These are phyloP conservation scores for Letharia columbiana DNA, from an alignment of 495 filamentous ascomycete species.

Conservation along the genomic window DNA sequence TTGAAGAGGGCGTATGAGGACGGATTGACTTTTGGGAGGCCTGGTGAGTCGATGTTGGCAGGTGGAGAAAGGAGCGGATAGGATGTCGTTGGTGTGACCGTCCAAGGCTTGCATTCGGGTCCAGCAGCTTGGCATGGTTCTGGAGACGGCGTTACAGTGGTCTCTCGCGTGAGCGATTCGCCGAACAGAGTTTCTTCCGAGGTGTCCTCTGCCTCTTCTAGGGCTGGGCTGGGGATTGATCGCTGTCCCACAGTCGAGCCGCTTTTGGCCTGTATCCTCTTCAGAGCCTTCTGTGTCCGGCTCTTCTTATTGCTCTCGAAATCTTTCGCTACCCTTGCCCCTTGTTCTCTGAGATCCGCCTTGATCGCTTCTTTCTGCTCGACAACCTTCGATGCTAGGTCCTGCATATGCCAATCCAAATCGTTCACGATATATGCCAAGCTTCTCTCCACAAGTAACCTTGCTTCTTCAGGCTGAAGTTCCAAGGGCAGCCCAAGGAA, in stretches of 20 bases:
- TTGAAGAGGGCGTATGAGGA: conserved; percentile 54
- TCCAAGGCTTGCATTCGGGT: conserved; percentile 29
- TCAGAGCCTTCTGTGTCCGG: conserved; percentile 35
- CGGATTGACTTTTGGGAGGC: conserved; percentile 25
- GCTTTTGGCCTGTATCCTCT: conserved; percentile 31
- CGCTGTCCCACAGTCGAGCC: background rate
- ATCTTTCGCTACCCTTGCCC: conserved; percentile 36
- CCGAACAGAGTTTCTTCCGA: conserved; percentile 40
- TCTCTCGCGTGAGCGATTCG: conserved; percentile 18
- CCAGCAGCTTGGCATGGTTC: conserved; percentile 11
- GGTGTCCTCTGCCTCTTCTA: conserved; percentile 24
- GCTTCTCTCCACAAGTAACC: conserved; percentile 70
- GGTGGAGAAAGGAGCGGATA: conserved; percentile 39
- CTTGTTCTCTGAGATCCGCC: conserved; percentile 31
- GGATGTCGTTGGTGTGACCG: conserved; percentile 54
- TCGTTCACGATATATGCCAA: conserved; percentile 76
- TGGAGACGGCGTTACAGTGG: conserved; percentile 22
- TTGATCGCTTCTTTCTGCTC: conserved; percentile 22
- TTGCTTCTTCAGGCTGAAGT: conserved; percentile 83
- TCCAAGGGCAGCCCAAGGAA: conserved; percentile 84
- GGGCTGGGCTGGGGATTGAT: conserved; percentile 16
- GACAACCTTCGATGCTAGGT: conserved; percentile 29
- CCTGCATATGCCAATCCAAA: conserved; percentile 50
- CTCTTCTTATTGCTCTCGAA: conserved; percentile 35
- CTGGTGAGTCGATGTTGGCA: conserved; percentile 42